Evolutionary conservation across 2,329 filamentous ascomycete species (phyloP), one percentile per base, ranked within the genome.

Genomic region (Fusarium penzigii): DNA sequence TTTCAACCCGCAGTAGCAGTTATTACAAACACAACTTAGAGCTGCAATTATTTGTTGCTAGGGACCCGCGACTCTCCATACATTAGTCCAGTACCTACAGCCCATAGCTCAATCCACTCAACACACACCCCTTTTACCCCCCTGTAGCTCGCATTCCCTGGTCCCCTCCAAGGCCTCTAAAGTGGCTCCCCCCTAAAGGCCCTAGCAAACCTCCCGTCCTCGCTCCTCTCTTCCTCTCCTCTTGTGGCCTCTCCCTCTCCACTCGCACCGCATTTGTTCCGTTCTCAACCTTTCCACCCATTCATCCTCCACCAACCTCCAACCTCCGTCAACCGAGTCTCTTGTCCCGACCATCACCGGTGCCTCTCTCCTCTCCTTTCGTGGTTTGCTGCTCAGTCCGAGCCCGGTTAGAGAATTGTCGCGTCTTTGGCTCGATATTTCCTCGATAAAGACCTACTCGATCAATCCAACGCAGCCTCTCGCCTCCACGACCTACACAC

Each of bases 211-310:
- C 49, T 62, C 53, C 32, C 32, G 32, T 36, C 32, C 49, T 59
- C 56, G 48, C 53, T 57, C 59, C 55, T 58, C 62, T 56, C 56
- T 60, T 58, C 56, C 62, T 57, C 59, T 55, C 61, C 56, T 60
- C 49, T 52, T 56, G 58, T 46, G 59, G 60, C 60, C 60, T 69
- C 66, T 67, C 64, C 61, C 66, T 65, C 67, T 68, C 68, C 67
- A 68, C 67, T 67, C 63, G 63, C 62, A 56, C 55, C 57, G 62
- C 62, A 63, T 57, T 61, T 62, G 54, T 61, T 58, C 63, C 56
- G 61, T 63, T 62, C 61, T 56, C 50, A 63, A 60, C 60, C 58
- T 56, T 25, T 59, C 50, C 56, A 62, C 38, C 50, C 50, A 50
- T 36, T 36, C 32, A 11, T 36, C 32, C 32, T 57, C 51, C 52